Percentiles rank a stretch among this genome's conserved stretches.
Conservation (phyloP, 164 flowering plant species). For the Macadamia integrifolia region DNA sequence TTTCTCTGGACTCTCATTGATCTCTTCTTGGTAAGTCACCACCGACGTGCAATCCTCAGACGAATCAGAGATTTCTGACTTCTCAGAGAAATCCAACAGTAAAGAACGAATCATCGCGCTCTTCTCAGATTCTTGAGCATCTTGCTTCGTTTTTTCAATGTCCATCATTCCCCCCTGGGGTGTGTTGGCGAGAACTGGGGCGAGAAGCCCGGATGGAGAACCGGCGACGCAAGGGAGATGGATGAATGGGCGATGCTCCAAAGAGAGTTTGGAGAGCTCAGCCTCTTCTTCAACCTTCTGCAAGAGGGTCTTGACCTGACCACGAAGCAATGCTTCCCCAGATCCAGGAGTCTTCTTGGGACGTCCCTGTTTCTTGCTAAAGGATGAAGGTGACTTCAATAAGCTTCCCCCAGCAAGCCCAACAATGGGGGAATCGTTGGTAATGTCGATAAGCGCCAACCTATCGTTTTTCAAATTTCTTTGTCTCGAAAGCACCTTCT, state of each 20-base stretch:
- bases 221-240: constrained; percentile 21
- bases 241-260: constrained; percentile 23
- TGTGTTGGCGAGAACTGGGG: constrained; percentile 65
- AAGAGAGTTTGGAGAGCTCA: constrained; percentile 38
- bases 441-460: constrained; percentile 61
- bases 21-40: constrained; percentile 24
- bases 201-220: constrained; percentile 49
- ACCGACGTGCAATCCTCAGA: constrained; percentile 41
- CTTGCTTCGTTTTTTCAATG: constrained; percentile 20
- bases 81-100: constrained; percentile 63
- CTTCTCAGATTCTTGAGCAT: constrained; percentile 28
- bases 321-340: constrained; percentile 78
- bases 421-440: constrained; percentile 87
- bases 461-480: constrained; percentile 39
- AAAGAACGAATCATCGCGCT: constrained; percentile 45
- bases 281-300: constrained; percentile 87
- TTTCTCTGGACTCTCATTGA: constrained; percentile 14
- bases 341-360: constrained; percentile 65
- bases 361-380: constrained; percentile 30
- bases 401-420: constrained; percentile 58
- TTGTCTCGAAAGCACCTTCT: constrained; percentile 29
- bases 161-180: constrained; percentile 34
- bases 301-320: constrained; percentile 75
- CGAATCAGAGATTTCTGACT: constrained; percentile 38
- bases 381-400: constrained; percentile 53